Base-by-base conservation (phyloP, 2,329 filamentous ascomycete genomes). In the Magnaporthiopsis rhizophila region DNA sequence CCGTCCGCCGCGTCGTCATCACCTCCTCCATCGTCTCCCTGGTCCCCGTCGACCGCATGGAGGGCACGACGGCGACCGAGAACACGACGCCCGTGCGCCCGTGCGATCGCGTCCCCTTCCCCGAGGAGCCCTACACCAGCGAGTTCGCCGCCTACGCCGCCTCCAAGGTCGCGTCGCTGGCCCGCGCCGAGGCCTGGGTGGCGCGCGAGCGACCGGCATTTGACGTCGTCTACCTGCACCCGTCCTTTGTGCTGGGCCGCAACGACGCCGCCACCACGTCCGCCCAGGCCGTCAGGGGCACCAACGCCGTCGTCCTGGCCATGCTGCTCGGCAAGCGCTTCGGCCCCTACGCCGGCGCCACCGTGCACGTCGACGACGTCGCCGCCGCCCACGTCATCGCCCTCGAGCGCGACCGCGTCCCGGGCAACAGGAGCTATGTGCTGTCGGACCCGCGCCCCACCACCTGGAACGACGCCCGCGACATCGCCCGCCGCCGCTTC, bases 341-440 rank as follows among this genome's bases (percentile, higher is more conserved):
- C 58, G 67, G 69, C 1, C 64, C 66, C 11, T 68, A 71, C 30
- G 67, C 70, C 6, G 75, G 75, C 26, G 68, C 68, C 21, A 71
- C 71, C 11, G 76, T 78, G 18, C 73, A 78, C 64, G 68, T 77
- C 21, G 72, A 77, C 62, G 76, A 79, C 64, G 75, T 77, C 4
- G 76, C 77, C 1, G 70, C 69, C 32, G 72, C 73, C 7, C 77
- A 79, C 62, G 72, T 79, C 34, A 66, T 67, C 6, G 75, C 77
- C 4, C 71, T 79, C 6, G 65, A 74, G 30, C 69, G 71, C 34
- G 66, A 67, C 1, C 79, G 78, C 73, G 67, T 78, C 6, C 65
- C 71, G 1, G 73, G 72, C 7, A 72, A 73, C 61, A 69, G 72
- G 65, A 71, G 74, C 66, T 74, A 75, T 65, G 71, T 76, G 36